Evolutionary conservation across 1,139 yeast genomes (phyloP).

Genomic region (Meyerozyma carpophila): DNA sequence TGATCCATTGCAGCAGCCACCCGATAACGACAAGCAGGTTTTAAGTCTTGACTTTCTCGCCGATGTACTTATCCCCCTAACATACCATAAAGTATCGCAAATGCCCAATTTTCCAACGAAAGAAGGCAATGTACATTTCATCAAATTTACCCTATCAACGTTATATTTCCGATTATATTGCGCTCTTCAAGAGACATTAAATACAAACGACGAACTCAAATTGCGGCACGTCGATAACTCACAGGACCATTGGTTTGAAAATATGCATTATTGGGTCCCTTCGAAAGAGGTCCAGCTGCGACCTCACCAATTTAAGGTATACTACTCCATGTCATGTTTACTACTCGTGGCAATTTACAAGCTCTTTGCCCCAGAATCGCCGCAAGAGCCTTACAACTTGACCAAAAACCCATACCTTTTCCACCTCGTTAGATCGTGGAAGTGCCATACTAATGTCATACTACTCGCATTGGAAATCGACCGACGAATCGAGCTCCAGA

Average conservation of each 20-base stretch:
- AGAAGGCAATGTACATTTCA: constrained; percentile 2
- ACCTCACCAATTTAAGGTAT: constrained; percentile 1
- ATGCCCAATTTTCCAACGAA: constrained; percentile 3
- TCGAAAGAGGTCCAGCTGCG: constrained; percentile 26
- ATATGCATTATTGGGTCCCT: constrained; percentile 52
- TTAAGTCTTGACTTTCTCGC: constrained; percentile 53
- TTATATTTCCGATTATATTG: constrained; percentile 38
- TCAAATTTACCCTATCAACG: constrained; percentile 37
- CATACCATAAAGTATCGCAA: constrained; percentile 13
- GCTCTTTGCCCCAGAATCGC: constrained; percentile 32
- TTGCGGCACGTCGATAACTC: constrained; percentile 42
- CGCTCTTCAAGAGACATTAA: constrained; percentile 32
- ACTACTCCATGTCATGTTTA: constrained; percentile 48
- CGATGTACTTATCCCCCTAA: constrained; percentile 44
- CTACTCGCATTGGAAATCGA: constrained; percentile 59
- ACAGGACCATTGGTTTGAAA: constrained; percentile 36
- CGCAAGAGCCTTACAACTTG: constrained; percentile 26
- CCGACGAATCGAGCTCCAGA: constrained; percentile 50
- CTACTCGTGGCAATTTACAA: constrained; percentile 48
- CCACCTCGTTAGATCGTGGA: constrained; percentile 56
- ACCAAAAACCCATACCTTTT: constrained; percentile 57
- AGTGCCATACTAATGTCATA: constrained; percentile 53
- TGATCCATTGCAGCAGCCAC: constrained; percentile 67
- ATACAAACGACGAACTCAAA: constrained; percentile 43
- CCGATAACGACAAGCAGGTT: constrained; percentile 47